Evolutionary conservation across 2,329 filamentous ascomycete genomes (phyloP), one percentile per base, ranked within the genome.

Genomic region (Aphanocladium album): DNA sequence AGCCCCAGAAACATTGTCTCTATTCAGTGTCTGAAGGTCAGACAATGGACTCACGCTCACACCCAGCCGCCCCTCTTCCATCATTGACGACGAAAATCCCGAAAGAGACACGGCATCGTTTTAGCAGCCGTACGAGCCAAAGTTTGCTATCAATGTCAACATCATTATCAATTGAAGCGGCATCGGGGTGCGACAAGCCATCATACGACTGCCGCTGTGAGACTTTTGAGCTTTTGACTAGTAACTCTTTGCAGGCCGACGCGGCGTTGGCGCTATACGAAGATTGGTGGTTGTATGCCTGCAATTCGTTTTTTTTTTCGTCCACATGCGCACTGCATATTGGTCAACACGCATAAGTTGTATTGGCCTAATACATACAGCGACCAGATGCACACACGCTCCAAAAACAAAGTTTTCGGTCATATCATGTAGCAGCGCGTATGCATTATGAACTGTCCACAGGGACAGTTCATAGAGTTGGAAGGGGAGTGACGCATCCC

Each of bases 1-100:
- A 11, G n/a, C 41, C 53, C 11, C n/a, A n/a, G 37, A 41, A 23
- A 35, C 54, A 57, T 12, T 57, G 54, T 57, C 54, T 57, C 54
- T 57, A 35, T 46, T 23, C 14, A 3, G 53, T 46, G 39, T 33
- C 41, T 9, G 23, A 35, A 41, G 54, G 43, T 57, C 54, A 37
- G 54, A 57, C 54, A 46, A 27, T 21, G 37, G n/a, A n/a, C n/a
- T n/a, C n/a, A n/a, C 14, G n/a, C 46, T 30, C 46, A 5, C 21
- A 19, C 6, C 39, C 46, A 30, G 23, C 46, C 25, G 23, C 25
- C 25, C 16, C 23, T 33, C 25, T n/a, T n/a, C n/a, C 3, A 19
- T 25, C 25, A 49, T 30, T 17, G 25, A 27, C 7, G 23, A 16
- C 17, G 21, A 27, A 27, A 19, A 49, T 43, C 6, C 39, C 6